These are phyloP conservation scores for Cytospora chrysosperma DNA, from an alignment of 2,329 filamentous ascomycete genomes.

Conservation along the genomic window DNA sequence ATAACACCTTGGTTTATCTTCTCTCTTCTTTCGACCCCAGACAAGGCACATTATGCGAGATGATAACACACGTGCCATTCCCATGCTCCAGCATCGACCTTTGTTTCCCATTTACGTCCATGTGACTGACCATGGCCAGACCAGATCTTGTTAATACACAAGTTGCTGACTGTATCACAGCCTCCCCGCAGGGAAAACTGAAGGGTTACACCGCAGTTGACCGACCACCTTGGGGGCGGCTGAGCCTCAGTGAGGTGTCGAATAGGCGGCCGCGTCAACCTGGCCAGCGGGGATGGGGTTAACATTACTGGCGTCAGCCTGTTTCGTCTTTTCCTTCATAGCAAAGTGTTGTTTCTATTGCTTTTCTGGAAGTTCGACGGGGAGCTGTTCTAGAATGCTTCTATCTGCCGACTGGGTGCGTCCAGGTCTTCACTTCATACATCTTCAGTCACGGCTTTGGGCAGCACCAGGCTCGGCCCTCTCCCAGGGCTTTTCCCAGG, in stretches of 20 bases:
- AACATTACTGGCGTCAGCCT: background rate
- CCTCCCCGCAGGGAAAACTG: background rate
- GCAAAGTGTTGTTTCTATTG: background rate
- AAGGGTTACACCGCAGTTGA: background rate
- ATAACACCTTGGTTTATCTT: background rate
- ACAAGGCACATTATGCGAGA: too few relatives aligned
- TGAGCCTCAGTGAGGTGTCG: background rate
- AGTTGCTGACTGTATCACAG: slow-evolving; percentile 10
- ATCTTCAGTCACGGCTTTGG: too few relatives aligned
- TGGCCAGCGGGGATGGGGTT: background rate
- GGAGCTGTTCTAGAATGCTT: background rate
- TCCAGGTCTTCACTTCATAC: too few relatives aligned
- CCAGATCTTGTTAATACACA: background rate
- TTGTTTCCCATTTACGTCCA: background rate
- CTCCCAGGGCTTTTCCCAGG: too few relatives aligned
- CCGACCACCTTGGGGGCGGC: background rate
- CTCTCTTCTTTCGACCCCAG: background rate
- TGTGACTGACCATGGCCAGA: background rate
- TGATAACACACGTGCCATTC: background rate
- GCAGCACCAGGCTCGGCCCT: too few relatives aligned
- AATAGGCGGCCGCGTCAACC: background rate
- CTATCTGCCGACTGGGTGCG: background rate
- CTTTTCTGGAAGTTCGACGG: background rate
- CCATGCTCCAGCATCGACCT: background rate
- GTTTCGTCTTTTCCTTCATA: too few relatives aligned